Evolutionary conservation across 805 yeast genomes (phyloP), one percentile per base, ranked within the genome.

Genomic region (Lachancea kluyveri): DNA sequence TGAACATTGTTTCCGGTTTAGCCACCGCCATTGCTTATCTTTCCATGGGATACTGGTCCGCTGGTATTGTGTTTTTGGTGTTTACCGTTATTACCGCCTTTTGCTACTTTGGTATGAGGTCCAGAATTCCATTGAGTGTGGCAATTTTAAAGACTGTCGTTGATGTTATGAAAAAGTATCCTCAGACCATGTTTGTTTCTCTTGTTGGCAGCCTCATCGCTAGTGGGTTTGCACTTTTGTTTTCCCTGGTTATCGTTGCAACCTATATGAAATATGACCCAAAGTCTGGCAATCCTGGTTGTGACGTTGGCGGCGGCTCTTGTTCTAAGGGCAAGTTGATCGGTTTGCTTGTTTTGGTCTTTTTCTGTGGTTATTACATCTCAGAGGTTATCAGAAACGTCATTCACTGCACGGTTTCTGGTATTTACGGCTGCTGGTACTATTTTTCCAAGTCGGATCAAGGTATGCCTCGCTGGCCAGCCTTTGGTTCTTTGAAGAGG

Each of bases 361-460:
- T 86, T 42, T 84, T 88, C 56, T 81, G 90, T 4, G 95, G 94
- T 12, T 87, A 73, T 53, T 81, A 75, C 54, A 73, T 86, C 38
- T 72, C 92, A 17, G 96, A 86, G 58, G 92, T 87, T 12, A 65
- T 84, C 36, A 77, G 78, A 59, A 86, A 83, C 47, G 68, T 83
- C 10, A 77, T 86, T 21, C 94, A 88, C 50, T 82, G 80, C 14
- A 74, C 87, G 1, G 77, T 85, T 28, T 70, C 90, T 15, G 95
- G 95, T 16, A 75, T 86, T 12, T 88, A 73, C 53, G 96, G 96
- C 7, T 73, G 90, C 6, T 88, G 96, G 96, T 87, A 84, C 58
- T 88, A 85, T 58, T 70, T 82, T 57, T 71, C 81, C 12, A 67
- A 67, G 34, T 73, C 86, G 8, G 86, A 79, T 52, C 80, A 79